These are phyloP conservation scores for Diplotaxis tenuifolia DNA, from an alignment of 345 rosid genomes.

Conservation along the genomic window DNA sequence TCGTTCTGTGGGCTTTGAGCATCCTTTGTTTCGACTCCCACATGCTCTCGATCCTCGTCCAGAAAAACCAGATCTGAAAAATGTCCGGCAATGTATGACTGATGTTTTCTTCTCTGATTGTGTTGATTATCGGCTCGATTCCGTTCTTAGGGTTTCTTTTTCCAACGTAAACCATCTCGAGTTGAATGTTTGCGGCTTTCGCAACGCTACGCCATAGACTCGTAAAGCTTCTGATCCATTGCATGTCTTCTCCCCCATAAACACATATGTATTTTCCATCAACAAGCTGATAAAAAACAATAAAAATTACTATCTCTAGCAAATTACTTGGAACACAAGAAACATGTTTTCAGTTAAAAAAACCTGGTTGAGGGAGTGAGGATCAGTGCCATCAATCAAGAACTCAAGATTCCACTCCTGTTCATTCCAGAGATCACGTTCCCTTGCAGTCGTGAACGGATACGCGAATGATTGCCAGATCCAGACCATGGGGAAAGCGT, in stretches of 20 bases:
- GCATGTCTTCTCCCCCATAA: constrained; percentile 77
- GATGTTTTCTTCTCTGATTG: constrained; percentile 40
- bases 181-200: constrained; percentile 36
- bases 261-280: constrained; percentile 58
- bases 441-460: constrained; percentile 66
- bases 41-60: constrained; percentile 87
- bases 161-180: constrained; percentile 71
- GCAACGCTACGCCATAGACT: constrained; percentile 40
- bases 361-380: constrained; percentile 49
- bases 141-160: constrained; percentile 59
- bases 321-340: background rate
- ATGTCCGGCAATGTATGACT: constrained; percentile 46
- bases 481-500: constrained; percentile 85
- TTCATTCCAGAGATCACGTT: constrained; percentile 59
- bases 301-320: background rate
- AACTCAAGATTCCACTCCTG: constrained; percentile 62
- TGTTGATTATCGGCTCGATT: constrained; percentile 37
- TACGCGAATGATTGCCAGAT: constrained; percentile 72
- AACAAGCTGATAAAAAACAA: constrained; percentile 34
- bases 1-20: constrained; percentile 23
- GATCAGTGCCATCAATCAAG: constrained; percentile 53
- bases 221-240: constrained; percentile 62
- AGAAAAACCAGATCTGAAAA: constrained; percentile 62
- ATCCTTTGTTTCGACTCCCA: constrained; percentile 62
- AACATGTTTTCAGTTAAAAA: background rate